Evolutionary conservation across 352 stramenopile species (phyloP).

Genomic region (Phytophthora cryptogea): DNA sequence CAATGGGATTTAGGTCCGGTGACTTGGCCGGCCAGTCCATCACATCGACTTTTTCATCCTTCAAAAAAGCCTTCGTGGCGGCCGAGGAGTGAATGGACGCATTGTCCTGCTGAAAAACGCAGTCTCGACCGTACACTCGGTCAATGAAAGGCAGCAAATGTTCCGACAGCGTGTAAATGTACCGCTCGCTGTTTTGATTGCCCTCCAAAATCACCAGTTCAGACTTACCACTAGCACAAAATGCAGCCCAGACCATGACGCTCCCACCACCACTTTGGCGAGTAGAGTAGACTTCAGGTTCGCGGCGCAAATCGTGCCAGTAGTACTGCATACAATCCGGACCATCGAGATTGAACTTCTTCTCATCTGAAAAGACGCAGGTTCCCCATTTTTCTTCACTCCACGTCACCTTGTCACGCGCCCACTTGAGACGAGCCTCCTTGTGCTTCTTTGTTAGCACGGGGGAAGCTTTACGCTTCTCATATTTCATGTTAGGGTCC

Average conservation of each 20-base stretch:
- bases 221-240: not conserved
- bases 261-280: constrained; percentile 18
- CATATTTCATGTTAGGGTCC: constrained; percentile 1
- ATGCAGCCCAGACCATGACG: constrained; percentile 1
- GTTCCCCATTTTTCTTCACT: constrained; percentile 10
- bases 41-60: constrained; percentile 16
- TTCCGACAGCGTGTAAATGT: constrained; percentile 3
- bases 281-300: constrained; percentile 11
- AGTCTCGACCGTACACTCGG: not conserved
- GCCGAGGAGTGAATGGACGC: constrained; percentile 24
- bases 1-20: constrained; percentile 34
- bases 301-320: constrained; percentile 28
- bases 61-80: constrained; percentile 20
- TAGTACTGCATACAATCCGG: constrained; percentile 40
- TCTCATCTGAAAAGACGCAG: constrained; percentile 39
- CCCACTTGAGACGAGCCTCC: not conserved
- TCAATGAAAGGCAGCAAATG: not conserved
- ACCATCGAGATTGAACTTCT: constrained; percentile 39
- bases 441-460: constrained; percentile 5
- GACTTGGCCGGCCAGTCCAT: constrained; percentile 32
- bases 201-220: constrained; percentile 7
- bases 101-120: constrained; percentile 16
- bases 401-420: not conserved
- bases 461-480: constrained; percentile 2
- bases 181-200: constrained; percentile 3